Conservation (phyloP, 2,329 filamentous ascomycete species). For the Colletotrichum plurivorum region DNA sequence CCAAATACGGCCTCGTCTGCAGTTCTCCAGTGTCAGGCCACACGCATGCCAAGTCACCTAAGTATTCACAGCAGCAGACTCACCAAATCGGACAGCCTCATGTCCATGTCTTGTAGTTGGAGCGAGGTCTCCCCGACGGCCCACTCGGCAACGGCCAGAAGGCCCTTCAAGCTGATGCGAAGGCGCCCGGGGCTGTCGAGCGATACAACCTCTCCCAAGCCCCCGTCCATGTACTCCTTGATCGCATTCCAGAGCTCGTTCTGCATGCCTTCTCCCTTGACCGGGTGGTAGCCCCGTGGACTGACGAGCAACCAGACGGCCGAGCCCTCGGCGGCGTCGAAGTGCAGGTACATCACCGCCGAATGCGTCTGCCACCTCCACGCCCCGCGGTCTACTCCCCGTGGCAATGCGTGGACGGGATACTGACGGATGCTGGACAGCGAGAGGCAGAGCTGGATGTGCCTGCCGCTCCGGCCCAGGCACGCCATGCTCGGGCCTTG, state of each 20-base stretch:
- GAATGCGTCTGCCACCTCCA: conserved; percentile 32
- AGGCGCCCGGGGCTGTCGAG: conserved; percentile 13
- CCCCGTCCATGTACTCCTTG: neutral
- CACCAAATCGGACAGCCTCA: conserved; percentile 26
- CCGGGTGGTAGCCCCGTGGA: conserved; percentile 22
- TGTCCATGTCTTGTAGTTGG: conserved; percentile 28
- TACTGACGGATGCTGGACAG: conserved; percentile 24
- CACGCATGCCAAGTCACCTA: neutral
- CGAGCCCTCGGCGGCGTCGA: conserved; percentile 29
- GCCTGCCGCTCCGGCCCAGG: conserved; percentile 24
- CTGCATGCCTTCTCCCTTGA: conserved; percentile 18
- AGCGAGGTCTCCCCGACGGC: conserved; percentile 17
- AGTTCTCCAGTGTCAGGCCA: neutral
- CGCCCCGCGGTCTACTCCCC: conserved; percentile 4
- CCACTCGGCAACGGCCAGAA: conserved; percentile 23
- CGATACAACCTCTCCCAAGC: neutral
- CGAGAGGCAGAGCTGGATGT: conserved; percentile 27
- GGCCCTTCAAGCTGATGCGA: conserved; percentile 11
- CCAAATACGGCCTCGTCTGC: conserved; percentile 22
- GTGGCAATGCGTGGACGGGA: conserved; percentile 15
- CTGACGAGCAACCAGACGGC: conserved; percentile 25
- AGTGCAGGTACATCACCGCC: conserved; percentile 18
- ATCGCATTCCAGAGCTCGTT: conserved; percentile 26
- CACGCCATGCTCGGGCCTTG: neutral
- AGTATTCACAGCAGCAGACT: neutral